A percentile compares a stretch with the other conserved stretches of the same genome.
These are phyloP conservation scores for Picea abies DNA, from an alignment of 83 land plant genomes.

Conservation along the genomic window DNA sequence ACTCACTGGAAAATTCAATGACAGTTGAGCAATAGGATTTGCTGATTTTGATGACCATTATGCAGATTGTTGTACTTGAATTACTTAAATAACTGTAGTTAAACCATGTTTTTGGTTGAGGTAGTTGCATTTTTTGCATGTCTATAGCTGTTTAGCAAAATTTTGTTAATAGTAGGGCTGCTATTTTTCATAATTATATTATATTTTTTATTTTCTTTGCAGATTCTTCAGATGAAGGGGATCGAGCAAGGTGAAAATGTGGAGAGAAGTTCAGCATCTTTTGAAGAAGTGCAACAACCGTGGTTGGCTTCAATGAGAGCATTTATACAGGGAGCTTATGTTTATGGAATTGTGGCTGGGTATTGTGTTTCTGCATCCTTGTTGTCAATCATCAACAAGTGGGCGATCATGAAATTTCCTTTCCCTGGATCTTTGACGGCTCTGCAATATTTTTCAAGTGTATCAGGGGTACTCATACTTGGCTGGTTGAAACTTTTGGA, in stretches of 20 bases:
- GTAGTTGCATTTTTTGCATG: neutral
- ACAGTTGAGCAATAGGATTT: neutral
- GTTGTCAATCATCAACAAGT: conserved; percentile 52
- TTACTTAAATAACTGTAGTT: neutral
- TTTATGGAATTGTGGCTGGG: conserved; percentile 44
- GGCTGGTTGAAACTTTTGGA: conserved; percentile 38
- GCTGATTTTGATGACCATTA: too few relatives aligned
- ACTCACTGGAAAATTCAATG: neutral
- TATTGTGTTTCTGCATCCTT: conserved; percentile 53
- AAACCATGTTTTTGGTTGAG: neutral
- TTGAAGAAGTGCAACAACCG: conserved; percentile 9
- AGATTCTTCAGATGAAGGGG: conserved; percentile 37
- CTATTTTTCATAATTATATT: neutral
- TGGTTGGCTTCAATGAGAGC: conserved; percentile 10
- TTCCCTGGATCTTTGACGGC: conserved; percentile 55
- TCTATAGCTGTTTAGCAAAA: neutral
- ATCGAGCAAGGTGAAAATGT: conserved; percentile 6
- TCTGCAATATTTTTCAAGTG: conserved; percentile 42
- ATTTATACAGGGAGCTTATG: conserved; percentile 20
- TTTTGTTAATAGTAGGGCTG: neutral
- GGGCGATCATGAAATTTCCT: conserved; percentile 57
- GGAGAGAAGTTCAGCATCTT: conserved; percentile 3
- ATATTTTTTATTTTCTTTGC: conserved; percentile 9
- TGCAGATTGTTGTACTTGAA: neutral
- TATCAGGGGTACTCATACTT: conserved; percentile 33